A percentile compares a stretch with the other conserved stretches of the same genome.
These are phyloP conservation scores for Schizothecium vesticola DNA, from an alignment of 495 filamentous ascomycete genomes.

Conservation along the genomic window DNA sequence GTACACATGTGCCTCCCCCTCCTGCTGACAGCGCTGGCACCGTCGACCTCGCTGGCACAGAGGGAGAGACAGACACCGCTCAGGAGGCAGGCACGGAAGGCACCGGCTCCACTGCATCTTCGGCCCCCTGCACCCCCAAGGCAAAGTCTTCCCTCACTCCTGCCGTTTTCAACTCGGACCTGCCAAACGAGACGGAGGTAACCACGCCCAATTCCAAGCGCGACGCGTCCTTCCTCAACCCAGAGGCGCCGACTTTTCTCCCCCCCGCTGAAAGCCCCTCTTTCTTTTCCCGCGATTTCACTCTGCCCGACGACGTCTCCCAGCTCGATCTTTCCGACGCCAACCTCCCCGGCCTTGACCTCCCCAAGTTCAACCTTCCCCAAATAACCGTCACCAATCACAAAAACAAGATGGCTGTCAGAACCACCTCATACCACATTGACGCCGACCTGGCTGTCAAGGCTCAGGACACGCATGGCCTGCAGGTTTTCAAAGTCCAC, in stretches of 20 bases:
- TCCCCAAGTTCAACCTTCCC: background rate
- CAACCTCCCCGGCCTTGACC: background rate
- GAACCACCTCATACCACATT: slow-evolving; percentile 12
- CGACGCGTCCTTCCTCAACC: background rate
- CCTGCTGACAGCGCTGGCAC: background rate
- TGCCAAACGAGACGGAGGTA: background rate
- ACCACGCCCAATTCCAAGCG: background rate
- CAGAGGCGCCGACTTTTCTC: background rate
- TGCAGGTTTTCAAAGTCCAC: slow-evolving; percentile 9
- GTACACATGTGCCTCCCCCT: background rate
- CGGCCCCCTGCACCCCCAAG: background rate
- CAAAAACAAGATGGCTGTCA: background rate
- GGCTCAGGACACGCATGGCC: background rate
- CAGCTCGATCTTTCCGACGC: background rate
- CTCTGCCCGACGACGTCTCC: background rate
- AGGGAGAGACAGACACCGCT: background rate
- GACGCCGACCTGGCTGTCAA: slow-evolving; percentile 16
- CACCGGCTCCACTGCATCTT: background rate
- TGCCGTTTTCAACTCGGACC: background rate
- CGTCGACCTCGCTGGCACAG: background rate
- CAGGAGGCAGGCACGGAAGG: background rate
- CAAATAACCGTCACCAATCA: background rate
- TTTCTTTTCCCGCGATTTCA: background rate
- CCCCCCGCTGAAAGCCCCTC: background rate
- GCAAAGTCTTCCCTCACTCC: background rate